Percentiles rank a stretch among this genome's conserved stretches.
These are phyloP conservation scores for Hyaloscypha hepaticicola DNA, from an alignment of 495 filamentous ascomycete species.

Conservation along the genomic window DNA sequence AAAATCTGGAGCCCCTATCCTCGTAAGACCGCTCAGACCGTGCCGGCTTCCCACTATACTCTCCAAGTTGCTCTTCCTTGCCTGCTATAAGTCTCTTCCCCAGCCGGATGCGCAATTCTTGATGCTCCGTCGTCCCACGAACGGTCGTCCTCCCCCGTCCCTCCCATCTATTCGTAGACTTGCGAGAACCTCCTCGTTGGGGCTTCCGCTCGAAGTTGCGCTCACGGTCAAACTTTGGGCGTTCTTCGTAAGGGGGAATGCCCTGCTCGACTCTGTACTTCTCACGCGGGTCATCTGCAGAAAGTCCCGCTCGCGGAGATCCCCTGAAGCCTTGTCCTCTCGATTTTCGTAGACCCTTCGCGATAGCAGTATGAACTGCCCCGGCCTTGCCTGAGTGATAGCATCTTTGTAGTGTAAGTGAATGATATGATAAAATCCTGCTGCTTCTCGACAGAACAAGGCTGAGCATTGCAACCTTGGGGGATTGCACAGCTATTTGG, in stretches of 20 bases:
- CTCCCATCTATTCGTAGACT: background rate
- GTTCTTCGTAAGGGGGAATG: background rate
- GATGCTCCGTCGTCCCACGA: no score
- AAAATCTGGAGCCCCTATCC: no score
- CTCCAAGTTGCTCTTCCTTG: background rate
- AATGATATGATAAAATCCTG: background rate
- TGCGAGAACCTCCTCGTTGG: background rate
- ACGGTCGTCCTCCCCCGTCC: background rate
- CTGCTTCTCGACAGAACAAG: conserved; percentile 12
- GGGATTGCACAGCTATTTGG: background rate
- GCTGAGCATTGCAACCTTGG: conserved; percentile 17
- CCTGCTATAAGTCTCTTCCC: background rate
- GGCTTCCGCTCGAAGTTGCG: background rate
- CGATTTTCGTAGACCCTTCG: conserved; percentile 27
- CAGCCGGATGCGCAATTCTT: background rate
- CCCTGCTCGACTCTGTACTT: conserved; percentile 20
- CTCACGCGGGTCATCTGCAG: conserved; percentile 15
- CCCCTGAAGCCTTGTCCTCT: conserved; percentile 27
- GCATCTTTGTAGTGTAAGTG: conserved; percentile 3
- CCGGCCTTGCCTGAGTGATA: conserved; percentile 27
- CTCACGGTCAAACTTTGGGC: no score
- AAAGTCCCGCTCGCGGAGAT: background rate
- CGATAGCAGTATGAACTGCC: conserved; percentile 30
- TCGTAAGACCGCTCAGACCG: no score
- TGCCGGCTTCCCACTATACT: no score